These are phyloP conservation scores for Leishmania tarentolae DNA, from an alignment of 208 protist genomes.

Conservation along the genomic window DNA sequence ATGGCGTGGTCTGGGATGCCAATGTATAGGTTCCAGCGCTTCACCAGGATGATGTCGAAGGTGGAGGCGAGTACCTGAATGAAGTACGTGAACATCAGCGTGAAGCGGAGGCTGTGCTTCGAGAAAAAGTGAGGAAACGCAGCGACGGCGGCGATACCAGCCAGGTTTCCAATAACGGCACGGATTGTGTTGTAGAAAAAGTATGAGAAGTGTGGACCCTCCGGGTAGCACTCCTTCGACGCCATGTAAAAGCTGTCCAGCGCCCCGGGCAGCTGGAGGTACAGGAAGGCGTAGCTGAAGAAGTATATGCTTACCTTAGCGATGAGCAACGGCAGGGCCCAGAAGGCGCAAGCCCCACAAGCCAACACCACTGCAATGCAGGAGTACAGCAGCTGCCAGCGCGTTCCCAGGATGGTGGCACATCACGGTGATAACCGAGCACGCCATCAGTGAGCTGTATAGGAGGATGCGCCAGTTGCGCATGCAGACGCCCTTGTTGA, in stretches of 20 bases:
- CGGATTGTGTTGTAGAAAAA: conserved; percentile 72
- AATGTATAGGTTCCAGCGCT: conserved; percentile 71
- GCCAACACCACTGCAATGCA: conserved; percentile 38
- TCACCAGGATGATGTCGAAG: conserved; percentile 79
- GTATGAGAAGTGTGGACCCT: conserved; percentile 69
- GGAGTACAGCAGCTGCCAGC: conserved; percentile 35
- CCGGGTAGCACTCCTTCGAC: conserved; percentile 35
- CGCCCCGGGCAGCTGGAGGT: conserved; percentile 61
- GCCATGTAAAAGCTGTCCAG: conserved; percentile 72
- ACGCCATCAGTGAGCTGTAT: conserved; percentile 54
- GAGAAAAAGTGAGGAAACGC: conserved; percentile 69
- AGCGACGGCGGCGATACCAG: conserved; percentile 59
- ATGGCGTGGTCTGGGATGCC: conserved; percentile 65
- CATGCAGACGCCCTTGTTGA: conserved; percentile 61
- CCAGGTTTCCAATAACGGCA: conserved; percentile 52
- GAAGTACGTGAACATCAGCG: conserved; percentile 62
- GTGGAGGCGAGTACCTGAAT: conserved; percentile 57
- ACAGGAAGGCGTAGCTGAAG: conserved; percentile 57
- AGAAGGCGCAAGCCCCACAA: conserved; percentile 53
- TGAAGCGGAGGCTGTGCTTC: conserved; percentile 68
- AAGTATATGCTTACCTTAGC: conserved; percentile 71
- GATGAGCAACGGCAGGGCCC: conserved; percentile 61
- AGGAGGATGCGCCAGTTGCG: conserved; percentile 59
- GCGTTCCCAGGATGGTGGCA: conserved; percentile 45
- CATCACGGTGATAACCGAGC: conserved; percentile 45